Base-by-base conservation (phyloP, 2,329 filamentous ascomycete genomes). In the Cordyceps tenuipes region DNA sequence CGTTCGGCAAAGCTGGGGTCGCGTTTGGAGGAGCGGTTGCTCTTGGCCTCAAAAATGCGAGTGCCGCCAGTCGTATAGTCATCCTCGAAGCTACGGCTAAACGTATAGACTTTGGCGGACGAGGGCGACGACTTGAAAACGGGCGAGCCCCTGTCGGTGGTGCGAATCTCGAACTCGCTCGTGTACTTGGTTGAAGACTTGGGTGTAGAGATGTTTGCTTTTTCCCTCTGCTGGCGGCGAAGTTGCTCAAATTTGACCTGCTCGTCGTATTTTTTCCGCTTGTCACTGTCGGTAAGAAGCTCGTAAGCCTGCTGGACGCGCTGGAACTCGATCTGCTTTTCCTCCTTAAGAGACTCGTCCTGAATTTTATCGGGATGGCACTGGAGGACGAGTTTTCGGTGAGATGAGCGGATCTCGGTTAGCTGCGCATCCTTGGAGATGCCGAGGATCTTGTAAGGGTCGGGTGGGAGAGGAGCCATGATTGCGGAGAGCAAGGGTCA, bases 291-390 rank as follows among this genome's bases (percentile, higher is more conserved):
- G 68, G 85, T 89, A 62, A 99, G 83, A 34, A 94, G 79, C 74
- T 97, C 94, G 74, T 96, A 99, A 55, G 94, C 92, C 67, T 92
- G 85, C 72, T 97, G 92, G 39, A 97, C 90, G 71, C 85, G 86
- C 74, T 97, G 91, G 69, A 97, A 99, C 73, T 96, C 87, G 66
- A 91, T 87, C 67, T 89, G 85, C 72, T 92, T 95, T 66, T 84
- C 77, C 62, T 85, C 84, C 74, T 94, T 95, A 68, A 89, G 78
- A 23, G 23, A 23, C 17, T 84, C 78, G 68, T 96, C 84, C 65
- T 91, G 87, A 63, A 96, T 84, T 76, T 96, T 96, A 79, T 97
- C 92, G 39, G 92, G 92, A 67, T 97, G 92, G 70, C 88, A 92
- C 72, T 89, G 91, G 66, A 96, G 82, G 41, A 90, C 90, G 46